A percentile compares a stretch with the other conserved stretches of the same genome.
Evolutionary conservation across 768 basidiomycete species (phyloP).

Genomic region (Lenzites betulinus): DNA sequence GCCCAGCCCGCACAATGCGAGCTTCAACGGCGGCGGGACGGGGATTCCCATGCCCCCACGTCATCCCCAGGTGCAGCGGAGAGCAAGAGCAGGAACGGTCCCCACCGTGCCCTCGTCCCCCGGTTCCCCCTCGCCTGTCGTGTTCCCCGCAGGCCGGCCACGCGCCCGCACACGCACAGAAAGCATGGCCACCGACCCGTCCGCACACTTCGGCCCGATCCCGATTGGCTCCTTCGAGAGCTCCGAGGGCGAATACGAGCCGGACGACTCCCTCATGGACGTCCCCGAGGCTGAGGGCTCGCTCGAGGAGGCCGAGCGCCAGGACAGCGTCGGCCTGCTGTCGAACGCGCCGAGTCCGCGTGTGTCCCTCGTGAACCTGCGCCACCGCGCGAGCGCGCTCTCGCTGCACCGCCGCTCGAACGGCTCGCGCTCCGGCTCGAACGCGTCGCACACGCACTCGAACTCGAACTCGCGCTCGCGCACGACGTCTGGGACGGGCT

Average conservation of each 20-base stretch:
- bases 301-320: conserved; percentile 62
- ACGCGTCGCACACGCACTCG: conserved; percentile 47
- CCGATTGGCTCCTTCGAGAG: conserved; percentile 26
- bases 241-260: conserved; percentile 29
- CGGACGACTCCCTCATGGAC: conserved; percentile 36
- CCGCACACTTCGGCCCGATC: conserved; percentile 30
- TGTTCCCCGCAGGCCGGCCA: conserved; percentile 34
- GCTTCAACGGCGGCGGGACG: conserved; percentile 22
- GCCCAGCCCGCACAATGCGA: conserved; percentile 14
- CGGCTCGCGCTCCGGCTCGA: conserved; percentile 45
- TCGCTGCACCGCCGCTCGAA: conserved; percentile 37
- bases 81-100: conserved; percentile 43
- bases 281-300: conserved; percentile 52
- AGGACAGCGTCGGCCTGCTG: conserved; percentile 62
- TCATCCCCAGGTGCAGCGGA: conserved; percentile 42
- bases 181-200: conserved; percentile 27
- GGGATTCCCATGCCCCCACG: conserved; percentile 53
- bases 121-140: conserved; percentile 39
- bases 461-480: conserved; percentile 51
- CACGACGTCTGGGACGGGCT: conserved; percentile 30
- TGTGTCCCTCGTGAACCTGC: conserved; percentile 46
- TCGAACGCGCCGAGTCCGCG: conserved; percentile 50
- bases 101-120: conserved; percentile 36
- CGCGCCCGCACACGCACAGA: conserved; percentile 29
- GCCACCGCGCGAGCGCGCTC: conserved; percentile 41